Percentiles rank a stretch among this genome's conserved stretches.
Conservation (phyloP, 2,329 filamentous ascomycete genomes). For the Lecanicillium sp. region DNA sequence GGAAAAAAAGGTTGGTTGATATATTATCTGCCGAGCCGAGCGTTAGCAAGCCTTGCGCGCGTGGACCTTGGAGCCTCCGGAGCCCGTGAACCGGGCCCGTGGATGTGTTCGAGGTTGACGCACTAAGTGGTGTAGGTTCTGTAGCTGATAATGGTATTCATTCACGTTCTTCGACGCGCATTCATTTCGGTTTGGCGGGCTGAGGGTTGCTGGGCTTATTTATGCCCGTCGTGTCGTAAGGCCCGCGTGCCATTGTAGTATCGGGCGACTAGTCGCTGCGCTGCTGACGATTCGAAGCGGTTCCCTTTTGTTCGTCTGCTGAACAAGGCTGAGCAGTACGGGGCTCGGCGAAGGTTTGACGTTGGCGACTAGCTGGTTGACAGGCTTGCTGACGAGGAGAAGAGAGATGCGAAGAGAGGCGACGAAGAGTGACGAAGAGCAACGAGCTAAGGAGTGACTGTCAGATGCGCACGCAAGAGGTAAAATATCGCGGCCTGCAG, state of each 20-base stretch:
- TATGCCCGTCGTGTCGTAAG: slow-evolving; percentile 14
- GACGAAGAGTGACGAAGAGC: neutral
- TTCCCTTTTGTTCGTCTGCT: neutral
- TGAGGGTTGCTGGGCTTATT: slow-evolving; percentile 14
- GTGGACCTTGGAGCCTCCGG: neutral
- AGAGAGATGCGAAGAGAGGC: neutral
- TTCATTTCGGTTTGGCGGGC: slow-evolving; percentile 13
- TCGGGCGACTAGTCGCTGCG: neutral
- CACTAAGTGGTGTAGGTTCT: slow-evolving; percentile 5
- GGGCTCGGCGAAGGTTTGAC: neutral
- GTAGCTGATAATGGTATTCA: neutral
- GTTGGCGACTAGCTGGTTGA: neutral
- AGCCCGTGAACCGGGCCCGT: too few species aligned
- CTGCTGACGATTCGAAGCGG: neutral
- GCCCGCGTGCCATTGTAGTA: slow-evolving; percentile 13
- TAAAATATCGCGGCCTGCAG: neutral
- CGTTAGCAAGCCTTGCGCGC: neutral
- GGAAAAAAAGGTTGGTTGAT: slow-evolving; percentile 5
- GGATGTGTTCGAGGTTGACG: neutral
- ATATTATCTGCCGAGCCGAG: neutral
- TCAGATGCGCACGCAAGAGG: neutral
- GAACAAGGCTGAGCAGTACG: neutral
- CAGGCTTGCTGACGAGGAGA: neutral
- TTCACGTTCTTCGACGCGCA: neutral
- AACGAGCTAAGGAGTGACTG: slow-evolving; percentile 3